Evolutionary conservation across 2,329 filamentous ascomycete species (phyloP).

Genomic region (Colletotrichum sp.): DNA sequence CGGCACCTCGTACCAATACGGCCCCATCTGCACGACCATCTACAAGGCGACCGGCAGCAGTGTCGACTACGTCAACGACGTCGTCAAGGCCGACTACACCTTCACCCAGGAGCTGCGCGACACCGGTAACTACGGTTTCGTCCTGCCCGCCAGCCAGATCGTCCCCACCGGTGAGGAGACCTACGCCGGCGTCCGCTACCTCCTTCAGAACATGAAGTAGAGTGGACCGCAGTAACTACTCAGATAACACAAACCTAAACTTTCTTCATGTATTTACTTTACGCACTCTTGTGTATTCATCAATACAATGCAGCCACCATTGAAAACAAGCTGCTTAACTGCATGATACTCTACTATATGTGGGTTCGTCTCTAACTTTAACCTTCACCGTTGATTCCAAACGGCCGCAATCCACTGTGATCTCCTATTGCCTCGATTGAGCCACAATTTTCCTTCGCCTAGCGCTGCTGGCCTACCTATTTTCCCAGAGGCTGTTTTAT

Average conservation of each 20-base stretch:
- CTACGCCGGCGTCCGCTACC: conserved; percentile 61
- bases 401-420: not conserved
- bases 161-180: conserved; percentile 47
- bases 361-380: not conserved
- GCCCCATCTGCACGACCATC: conserved; percentile 64
- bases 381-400: not conserved
- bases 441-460: rapidly evolving
- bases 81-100: conserved; percentile 43
- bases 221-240: no score
- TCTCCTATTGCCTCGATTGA: rapidly evolving
- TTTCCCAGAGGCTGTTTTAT: rapidly evolving
- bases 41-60: conserved; percentile 58
- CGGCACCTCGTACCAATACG: conserved; percentile 44
- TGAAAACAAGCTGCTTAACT: not conserved
- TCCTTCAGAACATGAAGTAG: conserved; percentile 49
- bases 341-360: not conserved
- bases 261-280: not conserved
- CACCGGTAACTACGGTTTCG: conserved; percentile 43
- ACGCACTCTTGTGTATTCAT: not conserved
- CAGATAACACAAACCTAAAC: not conserved
- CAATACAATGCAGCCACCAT: not conserved
- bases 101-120: conserved; percentile 45
- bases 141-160: conserved; percentile 47
- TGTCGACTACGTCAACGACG: conserved; percentile 50
- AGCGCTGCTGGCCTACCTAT: rapidly evolving